These are phyloP conservation scores for Chenopodium suecicum DNA, from an alignment of 148 eudicot species.

Conservation along the genomic window DNA sequence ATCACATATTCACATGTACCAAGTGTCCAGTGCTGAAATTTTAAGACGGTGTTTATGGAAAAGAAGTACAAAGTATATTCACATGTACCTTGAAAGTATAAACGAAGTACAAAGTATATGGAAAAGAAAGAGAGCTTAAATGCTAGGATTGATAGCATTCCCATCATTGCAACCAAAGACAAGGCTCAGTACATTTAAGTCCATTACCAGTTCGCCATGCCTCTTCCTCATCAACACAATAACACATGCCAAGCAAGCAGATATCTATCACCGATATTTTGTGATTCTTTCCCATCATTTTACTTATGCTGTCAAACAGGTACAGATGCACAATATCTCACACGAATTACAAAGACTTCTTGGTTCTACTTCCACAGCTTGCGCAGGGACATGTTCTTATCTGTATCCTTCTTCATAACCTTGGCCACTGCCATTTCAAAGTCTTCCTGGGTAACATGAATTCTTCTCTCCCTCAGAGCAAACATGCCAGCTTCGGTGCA, in stretches of 20 bases:
- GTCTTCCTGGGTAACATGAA: constrained; percentile 54
- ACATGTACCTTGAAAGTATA: no score
- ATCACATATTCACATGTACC: no score
- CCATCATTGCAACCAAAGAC: background rate
- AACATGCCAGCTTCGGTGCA: constrained; percentile 59
- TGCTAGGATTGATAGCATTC: no score
- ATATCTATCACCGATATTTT: background rate
- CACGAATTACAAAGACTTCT: background rate
- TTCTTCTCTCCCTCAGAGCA: constrained; percentile 52
- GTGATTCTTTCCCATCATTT: no score
- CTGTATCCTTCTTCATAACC: constrained; percentile 58
- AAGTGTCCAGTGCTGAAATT: no score
- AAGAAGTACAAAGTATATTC: no score
- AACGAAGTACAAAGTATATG: no score
- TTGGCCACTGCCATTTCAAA: constrained; percentile 57
- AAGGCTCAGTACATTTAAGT: no score
- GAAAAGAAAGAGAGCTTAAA: no score
- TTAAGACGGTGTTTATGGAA: no score
- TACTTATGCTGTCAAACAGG: no score
- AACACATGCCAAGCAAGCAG: background rate
- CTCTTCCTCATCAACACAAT: background rate
- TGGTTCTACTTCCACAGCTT: constrained; percentile 44
- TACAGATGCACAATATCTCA: background rate
- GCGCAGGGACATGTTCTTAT: constrained; percentile 50
- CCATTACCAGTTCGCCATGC: background rate